Conservation (phyloP, 2,329 filamentous ascomycete species). For the Penicillium vulpinum region DNA sequence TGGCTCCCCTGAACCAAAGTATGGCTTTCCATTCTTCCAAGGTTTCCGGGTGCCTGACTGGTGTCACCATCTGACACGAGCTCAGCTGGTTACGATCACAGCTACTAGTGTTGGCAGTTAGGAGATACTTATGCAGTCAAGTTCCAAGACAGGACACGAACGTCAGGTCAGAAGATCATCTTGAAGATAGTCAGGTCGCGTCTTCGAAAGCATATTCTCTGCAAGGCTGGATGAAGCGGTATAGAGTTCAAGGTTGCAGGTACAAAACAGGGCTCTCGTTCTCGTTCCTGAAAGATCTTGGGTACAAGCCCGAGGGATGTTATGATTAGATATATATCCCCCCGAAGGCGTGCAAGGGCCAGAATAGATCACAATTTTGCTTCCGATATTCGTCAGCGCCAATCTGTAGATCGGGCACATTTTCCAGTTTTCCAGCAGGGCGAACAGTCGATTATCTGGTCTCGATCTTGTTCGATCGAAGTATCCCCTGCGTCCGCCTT, state of each 20-base stretch:
- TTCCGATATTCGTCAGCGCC: background rate
- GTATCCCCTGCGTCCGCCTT: conserved; percentile 1
- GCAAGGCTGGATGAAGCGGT: background rate
- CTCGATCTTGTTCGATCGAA: conserved; percentile 1
- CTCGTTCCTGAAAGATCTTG: background rate
- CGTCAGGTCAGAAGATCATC: conserved; percentile 2
- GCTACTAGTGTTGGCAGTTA: background rate
- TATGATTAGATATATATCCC: background rate
- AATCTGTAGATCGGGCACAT: conserved; percentile 2
- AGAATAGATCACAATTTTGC: background rate
- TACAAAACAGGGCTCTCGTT: background rate
- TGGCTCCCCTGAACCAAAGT: background rate
- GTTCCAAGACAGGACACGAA: background rate
- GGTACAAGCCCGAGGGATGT: background rate
- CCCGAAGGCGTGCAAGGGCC: background rate
- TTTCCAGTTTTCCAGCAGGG: background rate
- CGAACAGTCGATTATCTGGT: background rate
- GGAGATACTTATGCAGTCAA: background rate
- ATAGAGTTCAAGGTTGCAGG: background rate
- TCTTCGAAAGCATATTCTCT: background rate
- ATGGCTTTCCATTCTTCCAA: background rate
- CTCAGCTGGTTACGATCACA: background rate
- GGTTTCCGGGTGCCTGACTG: background rate
- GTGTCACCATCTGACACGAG: background rate
- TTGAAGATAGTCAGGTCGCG: background rate